phyloP scores from a whole-genome alignment of 495 filamentous ascomycete species.

The Talaromyces liani region DNA sequence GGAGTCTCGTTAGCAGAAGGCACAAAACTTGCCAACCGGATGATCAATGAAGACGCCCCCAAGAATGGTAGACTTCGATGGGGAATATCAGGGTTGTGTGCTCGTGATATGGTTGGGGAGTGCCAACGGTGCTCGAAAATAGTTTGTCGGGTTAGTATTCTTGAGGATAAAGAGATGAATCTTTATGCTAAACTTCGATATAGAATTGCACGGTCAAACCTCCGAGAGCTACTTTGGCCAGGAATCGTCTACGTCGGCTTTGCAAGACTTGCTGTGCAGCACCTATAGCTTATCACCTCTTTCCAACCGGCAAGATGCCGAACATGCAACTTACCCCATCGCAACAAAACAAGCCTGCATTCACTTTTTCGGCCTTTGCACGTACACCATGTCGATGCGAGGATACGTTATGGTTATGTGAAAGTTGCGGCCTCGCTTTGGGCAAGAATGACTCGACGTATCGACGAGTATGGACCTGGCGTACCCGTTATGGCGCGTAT shows the following conservation, averaged over 20 bases:
- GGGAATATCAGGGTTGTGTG: conserved; percentile 68
- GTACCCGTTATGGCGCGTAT: conserved; percentile 71
- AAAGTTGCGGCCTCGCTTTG: conserved; percentile 64
- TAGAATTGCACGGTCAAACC: conserved; percentile 84
- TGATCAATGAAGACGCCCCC: conserved; percentile 23
- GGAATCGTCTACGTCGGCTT: conserved; percentile 67
- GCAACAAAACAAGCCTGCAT: conserved; percentile 11
- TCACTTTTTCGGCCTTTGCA: conserved; percentile 38
- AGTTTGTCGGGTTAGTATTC: conserved; percentile 64
- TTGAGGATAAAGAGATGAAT: neutral
- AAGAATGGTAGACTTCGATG: conserved; percentile 39
- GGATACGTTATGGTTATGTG: conserved; percentile 68
- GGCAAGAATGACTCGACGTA: conserved; percentile 66
- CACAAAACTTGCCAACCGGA: conserved; percentile 28
- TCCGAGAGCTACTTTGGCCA: conserved; percentile 51
- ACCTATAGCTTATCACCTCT: conserved; percentile 42
- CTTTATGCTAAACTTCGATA: neutral
- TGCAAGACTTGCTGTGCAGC: conserved; percentile 64
- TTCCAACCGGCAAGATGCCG: conserved; percentile 3
- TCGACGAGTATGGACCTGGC: conserved; percentile 78
- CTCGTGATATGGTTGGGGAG: conserved; percentile 74
- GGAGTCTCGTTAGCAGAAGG: conserved; percentile 26
- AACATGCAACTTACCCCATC: conserved; percentile 1
- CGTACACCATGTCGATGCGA: conserved; percentile 63
- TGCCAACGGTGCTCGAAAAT: conserved; percentile 70